A percentile compares a stretch with the other conserved stretches of the same genome.
phyloP scores from a whole-genome alignment of 225 moss, liverwort and hornwort genomes.

The Sphagnum contortum region DNA sequence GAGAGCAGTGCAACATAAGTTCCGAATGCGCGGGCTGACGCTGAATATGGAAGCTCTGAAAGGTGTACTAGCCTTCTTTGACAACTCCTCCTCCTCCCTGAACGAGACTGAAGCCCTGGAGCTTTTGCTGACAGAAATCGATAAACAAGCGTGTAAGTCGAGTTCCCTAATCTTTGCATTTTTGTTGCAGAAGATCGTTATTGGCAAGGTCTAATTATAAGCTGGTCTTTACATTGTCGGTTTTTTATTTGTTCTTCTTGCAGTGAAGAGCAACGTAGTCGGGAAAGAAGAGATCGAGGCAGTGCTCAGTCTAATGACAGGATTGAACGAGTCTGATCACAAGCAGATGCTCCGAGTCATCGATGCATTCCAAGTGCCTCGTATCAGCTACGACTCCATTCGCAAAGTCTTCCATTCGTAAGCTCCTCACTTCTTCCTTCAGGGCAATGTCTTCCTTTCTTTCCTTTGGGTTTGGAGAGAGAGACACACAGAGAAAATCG shows the following conservation, averaged over 20 bases:
- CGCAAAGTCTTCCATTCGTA: slow-evolving; percentile 63
- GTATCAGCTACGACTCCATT: slow-evolving; percentile 59
- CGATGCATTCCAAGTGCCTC: slow-evolving; percentile 60
- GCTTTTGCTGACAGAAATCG: slow-evolving; percentile 49
- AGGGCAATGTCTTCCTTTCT: background rate
- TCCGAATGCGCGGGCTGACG: slow-evolving; percentile 81
- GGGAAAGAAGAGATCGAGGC: slow-evolving; percentile 50
- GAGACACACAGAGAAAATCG: too few species aligned
- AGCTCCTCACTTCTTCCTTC: background rate
- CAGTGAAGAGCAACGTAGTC: slow-evolving; percentile 80
- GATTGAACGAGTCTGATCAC: slow-evolving; percentile 35
- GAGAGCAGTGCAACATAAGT: slow-evolving; percentile 91
- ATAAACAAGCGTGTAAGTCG: slow-evolving; percentile 44
- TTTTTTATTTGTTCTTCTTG: background rate
- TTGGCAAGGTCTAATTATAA: too few species aligned
- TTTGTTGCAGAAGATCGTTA: too few species aligned
- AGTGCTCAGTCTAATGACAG: slow-evolving; percentile 49
- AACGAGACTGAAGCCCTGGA: slow-evolving; percentile 40
- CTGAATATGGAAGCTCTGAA: slow-evolving; percentile 76
- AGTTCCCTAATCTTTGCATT: background rate
- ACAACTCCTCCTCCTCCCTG: slow-evolving; percentile 22
- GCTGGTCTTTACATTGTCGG: too few species aligned
- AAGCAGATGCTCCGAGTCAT: slow-evolving; percentile 44
- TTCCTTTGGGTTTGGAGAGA: background rate
- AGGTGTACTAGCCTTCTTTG: slow-evolving; percentile 47